Evolutionary conservation across 2,329 filamentous ascomycete genomes (phyloP), one percentile per base, ranked within the genome.

Genomic region (Curvularia sp.): DNA sequence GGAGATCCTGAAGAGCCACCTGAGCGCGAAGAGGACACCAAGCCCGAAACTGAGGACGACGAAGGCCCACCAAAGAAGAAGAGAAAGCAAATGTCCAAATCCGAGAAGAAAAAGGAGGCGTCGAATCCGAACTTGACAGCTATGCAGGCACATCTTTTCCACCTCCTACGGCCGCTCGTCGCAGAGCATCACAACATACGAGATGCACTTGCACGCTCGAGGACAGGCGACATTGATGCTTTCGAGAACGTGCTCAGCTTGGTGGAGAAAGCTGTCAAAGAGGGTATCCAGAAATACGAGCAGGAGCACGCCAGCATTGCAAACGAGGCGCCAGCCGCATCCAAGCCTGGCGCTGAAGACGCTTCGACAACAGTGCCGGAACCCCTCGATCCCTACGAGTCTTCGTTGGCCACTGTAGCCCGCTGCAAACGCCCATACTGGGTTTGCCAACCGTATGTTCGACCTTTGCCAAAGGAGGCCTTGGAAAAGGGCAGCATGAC

Each of bases 141-240:
- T 32, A 91, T 97, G 83, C 93, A 98, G 77, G 87, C 92, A 0
- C 95, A 99, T 77, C 85, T 97, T 42, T 99, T 99, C 82, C 91
- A 96, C 75, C 85, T 99, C 25, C 84, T 98, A 21, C 86, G 94
- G 15, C 88, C 94, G 30, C 85, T 98, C 23, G 88, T 99, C 32
- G 83, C 88, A 2, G 85, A 83, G 61, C 91, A 97, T 77, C 93
- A 91, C 23, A 85, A 95, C 65, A 87, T 98, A 30, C 87, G 95
- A 30, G 92, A 98, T 73, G 86, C 89, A n/a, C 84, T 99, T 2
- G 93, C 92, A 0, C 83, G 82, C 60, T 86, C 84, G 15, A 80
- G 84, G 19, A 82, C 86, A 0, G 90, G 90, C 34, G 90, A 96
- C 66, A 86, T 98, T 53, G 80, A 84, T 0, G 87, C 86, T 0